Percentiles rank a stretch among this genome's conserved stretches.
These are phyloP conservation scores for Claviceps cyperi DNA, from an alignment of 2,329 filamentous ascomycete species.

Conservation along the genomic window DNA sequence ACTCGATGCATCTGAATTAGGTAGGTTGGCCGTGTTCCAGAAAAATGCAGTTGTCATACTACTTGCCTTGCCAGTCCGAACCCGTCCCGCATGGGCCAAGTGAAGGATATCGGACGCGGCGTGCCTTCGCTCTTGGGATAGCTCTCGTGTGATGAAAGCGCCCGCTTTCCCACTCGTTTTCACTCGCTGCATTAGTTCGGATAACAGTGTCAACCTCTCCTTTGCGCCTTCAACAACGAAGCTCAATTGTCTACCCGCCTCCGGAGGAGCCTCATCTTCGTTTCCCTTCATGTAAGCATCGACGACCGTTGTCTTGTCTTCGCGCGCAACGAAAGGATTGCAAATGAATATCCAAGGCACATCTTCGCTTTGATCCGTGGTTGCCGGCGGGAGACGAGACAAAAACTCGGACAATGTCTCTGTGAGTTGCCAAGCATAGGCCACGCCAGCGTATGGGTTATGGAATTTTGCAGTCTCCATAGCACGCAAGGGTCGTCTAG, in stretches of 20 bases:
- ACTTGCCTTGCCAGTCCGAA: slow-evolving; percentile 51
- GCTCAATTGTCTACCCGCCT: slow-evolving; percentile 28
- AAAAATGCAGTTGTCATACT: background rate
- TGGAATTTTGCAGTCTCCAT: slow-evolving; percentile 24
- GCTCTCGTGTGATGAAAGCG: slow-evolving; percentile 26
- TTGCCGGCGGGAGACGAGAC: slow-evolving; percentile 50
- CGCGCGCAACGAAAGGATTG: slow-evolving; percentile 41
- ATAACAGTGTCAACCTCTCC: slow-evolving; percentile 32
- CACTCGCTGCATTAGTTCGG: slow-evolving; percentile 34
- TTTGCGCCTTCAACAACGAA: slow-evolving; percentile 38
- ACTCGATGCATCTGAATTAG: background rate
- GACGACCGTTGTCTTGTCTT: slow-evolving; percentile 17
- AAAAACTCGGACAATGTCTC: slow-evolving; percentile 55
- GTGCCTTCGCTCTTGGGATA: slow-evolving; percentile 34
- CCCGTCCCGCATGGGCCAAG: slow-evolving; percentile 42
- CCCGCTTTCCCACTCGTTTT: slow-evolving; percentile 20
- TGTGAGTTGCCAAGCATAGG: slow-evolving; percentile 44
- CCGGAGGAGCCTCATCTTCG: slow-evolving; percentile 34
- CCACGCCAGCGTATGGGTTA: slow-evolving; percentile 43
- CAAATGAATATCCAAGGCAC: slow-evolving; percentile 60
- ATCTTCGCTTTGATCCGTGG: slow-evolving; percentile 30
- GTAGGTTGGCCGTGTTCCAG: background rate
- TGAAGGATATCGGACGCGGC: slow-evolving; percentile 41
- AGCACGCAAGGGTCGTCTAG: background rate
- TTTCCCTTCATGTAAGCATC: slow-evolving; percentile 27